phyloP scores from a whole-genome alignment of 2,329 filamentous ascomycete species.

The Juglanconis oblonga region DNA sequence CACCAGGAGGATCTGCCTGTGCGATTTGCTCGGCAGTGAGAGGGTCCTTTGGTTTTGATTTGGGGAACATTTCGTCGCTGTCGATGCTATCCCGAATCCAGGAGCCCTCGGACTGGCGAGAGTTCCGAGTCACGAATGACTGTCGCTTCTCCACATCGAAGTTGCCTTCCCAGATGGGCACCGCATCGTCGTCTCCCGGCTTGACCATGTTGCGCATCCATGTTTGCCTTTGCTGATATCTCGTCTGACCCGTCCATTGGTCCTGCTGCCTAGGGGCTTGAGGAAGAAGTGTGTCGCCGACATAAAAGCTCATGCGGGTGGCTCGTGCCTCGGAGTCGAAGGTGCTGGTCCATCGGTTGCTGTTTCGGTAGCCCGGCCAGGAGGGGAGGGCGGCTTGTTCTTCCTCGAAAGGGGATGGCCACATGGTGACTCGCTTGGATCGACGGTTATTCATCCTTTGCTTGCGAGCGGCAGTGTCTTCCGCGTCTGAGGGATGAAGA shows the following conservation, averaged over 20 bases:
- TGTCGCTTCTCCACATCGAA: conserved; percentile 22
- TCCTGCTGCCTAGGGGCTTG: conserved; percentile 7
- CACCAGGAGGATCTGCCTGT: conserved; percentile 15
- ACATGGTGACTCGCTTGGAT: conserved; percentile 20
- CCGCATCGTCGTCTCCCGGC: conserved; percentile 10
- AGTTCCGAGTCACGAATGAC: conserved; percentile 15
- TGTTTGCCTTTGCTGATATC: conserved; percentile 12
- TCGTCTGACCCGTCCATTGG: conserved; percentile 18
- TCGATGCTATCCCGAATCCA: conserved; percentile 19
- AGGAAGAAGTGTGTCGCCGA: conserved; percentile 20
- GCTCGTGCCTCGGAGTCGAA: conserved; percentile 22
- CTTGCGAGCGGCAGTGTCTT: neutral
- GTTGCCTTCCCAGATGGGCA: conserved; percentile 20
- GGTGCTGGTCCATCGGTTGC: conserved; percentile 20
- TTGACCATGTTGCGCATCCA: conserved; percentile 16
- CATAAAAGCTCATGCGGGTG: conserved; percentile 21
- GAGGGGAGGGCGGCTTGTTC: conserved; percentile 8
- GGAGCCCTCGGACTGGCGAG: conserved; percentile 1
- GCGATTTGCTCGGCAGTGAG: conserved; percentile 18
- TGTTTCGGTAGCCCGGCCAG: conserved; percentile 14
- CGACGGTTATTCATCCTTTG: conserved; percentile 1
- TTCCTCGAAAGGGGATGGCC: conserved; percentile 17
- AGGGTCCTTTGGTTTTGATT: conserved; percentile 15
- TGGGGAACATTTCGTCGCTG: conserved; percentile 15
- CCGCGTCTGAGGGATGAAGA: conserved; percentile 7